Percentiles rank a stretch among this genome's conserved stretches.
These are phyloP conservation scores for Dissophora globulifera DNA, from an alignment of 192 early-diverging fungal genomes.

Conservation along the genomic window DNA sequence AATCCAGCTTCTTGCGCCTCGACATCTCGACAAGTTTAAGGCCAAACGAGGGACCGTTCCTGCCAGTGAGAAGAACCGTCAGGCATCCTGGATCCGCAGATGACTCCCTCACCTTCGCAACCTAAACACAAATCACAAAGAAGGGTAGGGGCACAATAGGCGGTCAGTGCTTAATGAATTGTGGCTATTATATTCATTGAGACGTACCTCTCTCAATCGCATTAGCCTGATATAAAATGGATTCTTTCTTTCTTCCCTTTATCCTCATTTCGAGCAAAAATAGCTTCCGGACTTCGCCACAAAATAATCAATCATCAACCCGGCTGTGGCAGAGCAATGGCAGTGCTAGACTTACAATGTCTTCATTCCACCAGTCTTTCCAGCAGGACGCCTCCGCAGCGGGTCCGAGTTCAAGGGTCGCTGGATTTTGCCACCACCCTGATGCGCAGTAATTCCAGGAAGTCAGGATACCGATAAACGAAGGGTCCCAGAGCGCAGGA, in stretches of 20 bases:
- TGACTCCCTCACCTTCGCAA: constrained; percentile 58
- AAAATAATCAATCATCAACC: too few species aligned
- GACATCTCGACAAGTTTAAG: constrained; percentile 54
- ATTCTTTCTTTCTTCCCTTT: too few species aligned
- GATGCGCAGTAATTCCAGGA: constrained; percentile 56
- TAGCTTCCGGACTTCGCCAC: too few species aligned
- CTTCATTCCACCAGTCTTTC: constrained; percentile 54
- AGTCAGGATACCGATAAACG: constrained; percentile 62
- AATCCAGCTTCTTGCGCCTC: constrained; percentile 46
- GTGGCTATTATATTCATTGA: too few species aligned
- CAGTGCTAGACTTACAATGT: constrained; percentile 27
- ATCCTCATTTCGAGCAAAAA: too few species aligned
- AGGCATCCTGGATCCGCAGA: constrained; percentile 41
- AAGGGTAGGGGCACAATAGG: neutral
- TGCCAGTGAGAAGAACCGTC: constrained; percentile 43
- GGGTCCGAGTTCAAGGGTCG: constrained; percentile 58
- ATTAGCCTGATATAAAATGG: too few species aligned
- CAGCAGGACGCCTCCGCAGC: constrained; percentile 29
- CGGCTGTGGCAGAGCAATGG: too few species aligned
- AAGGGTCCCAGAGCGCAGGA: constrained; percentile 66
- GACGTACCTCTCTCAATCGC: neutral
- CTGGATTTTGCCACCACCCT: constrained; percentile 71
- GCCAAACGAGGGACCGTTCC: constrained; percentile 53
- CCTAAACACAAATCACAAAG: constrained; percentile 45
- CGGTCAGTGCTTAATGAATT: neutral